phyloP scores from a whole-genome alignment of 2,329 filamentous ascomycete species.

The Pochonia chlamydosporia region DNA sequence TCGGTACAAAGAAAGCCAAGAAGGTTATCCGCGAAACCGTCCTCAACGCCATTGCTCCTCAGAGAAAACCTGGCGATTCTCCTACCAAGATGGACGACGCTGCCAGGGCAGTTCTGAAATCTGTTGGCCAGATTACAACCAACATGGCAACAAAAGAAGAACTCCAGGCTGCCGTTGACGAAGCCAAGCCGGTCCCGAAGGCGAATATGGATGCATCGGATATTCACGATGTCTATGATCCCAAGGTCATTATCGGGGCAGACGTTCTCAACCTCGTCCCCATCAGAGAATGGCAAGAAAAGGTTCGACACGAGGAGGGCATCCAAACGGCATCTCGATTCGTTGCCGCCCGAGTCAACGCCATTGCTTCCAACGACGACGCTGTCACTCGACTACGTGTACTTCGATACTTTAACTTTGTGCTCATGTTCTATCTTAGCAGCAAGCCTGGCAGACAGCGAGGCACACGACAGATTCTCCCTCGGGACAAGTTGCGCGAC shows the following conservation, averaged over 20 bases:
- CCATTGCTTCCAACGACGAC: slow-evolving; percentile 47
- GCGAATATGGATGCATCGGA: slow-evolving; percentile 62
- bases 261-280: slow-evolving; percentile 63
- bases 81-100: slow-evolving; percentile 49
- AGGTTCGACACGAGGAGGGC: slow-evolving; percentile 50
- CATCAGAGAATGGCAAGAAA: slow-evolving; percentile 69
- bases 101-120: slow-evolving; percentile 54
- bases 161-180: slow-evolving; percentile 58
- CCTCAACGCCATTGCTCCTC: slow-evolving; percentile 61
- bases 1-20: slow-evolving; percentile 81
- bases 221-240: slow-evolving; percentile 68
- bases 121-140: slow-evolving; percentile 55
- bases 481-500: slow-evolving; percentile 55
- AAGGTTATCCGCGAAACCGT: slow-evolving; percentile 66
- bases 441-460: slow-evolving; percentile 41
- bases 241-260: slow-evolving; percentile 58
- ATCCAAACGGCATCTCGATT: slow-evolving; percentile 56
- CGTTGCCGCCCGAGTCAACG: slow-evolving; percentile 56
- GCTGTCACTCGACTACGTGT: slow-evolving; percentile 49
- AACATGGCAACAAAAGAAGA: slow-evolving; percentile 63
- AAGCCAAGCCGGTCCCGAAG: slow-evolving; percentile 65
- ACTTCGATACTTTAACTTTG: slow-evolving; percentile 53
- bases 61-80: slow-evolving; percentile 27
- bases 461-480: slow-evolving; percentile 47
- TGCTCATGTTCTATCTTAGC: slow-evolving; percentile 47